phyloP scores from a whole-genome alignment of 345 rosid genomes.

The Hibiscus mutabilis region DNA sequence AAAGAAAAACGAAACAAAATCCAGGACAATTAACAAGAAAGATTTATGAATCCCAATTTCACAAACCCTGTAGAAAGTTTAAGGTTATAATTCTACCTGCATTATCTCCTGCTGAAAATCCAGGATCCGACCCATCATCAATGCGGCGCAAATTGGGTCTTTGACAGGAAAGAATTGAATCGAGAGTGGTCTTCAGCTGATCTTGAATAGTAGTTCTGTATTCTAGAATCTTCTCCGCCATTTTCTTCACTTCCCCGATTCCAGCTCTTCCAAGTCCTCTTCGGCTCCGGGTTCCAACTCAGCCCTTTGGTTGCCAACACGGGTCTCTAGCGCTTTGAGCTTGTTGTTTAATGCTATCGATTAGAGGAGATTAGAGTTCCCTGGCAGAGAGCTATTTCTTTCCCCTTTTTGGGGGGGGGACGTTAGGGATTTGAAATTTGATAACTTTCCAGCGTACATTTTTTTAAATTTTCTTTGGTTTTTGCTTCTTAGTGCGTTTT shows the following conservation, averaged over 20 bases:
- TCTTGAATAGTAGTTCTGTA: conserved; percentile 58
- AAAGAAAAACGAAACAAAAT: neutral
- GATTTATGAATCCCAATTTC: neutral
- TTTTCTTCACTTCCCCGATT: conserved; percentile 47
- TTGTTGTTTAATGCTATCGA: conserved; percentile 19
- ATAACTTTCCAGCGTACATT: too few species aligned
- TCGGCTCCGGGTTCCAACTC: conserved; percentile 24
- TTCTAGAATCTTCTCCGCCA: conserved; percentile 57
- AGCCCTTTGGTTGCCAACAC: neutral
- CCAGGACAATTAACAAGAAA: neutral
- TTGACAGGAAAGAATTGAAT: conserved; percentile 22
- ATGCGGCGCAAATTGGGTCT: conserved; percentile 24
- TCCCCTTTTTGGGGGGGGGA: neutral
- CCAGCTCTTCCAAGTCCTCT: conserved; percentile 47
- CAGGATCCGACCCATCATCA: conserved; percentile 31
- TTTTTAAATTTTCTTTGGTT: too few species aligned
- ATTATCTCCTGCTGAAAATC: conserved; percentile 22
- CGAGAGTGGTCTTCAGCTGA: conserved; percentile 29
- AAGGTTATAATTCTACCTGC: conserved; percentile 35
- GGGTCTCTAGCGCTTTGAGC: conserved; percentile 9
- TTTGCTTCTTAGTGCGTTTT: too few species aligned
- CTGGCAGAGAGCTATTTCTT: too few species aligned
- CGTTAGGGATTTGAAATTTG: conserved; percentile 22
- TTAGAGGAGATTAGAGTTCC: neutral
- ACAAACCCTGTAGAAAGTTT: conserved; percentile 15